Conservation (phyloP, 495 filamentous ascomycete species). For the Chlorociboria aeruginascens region DNA sequence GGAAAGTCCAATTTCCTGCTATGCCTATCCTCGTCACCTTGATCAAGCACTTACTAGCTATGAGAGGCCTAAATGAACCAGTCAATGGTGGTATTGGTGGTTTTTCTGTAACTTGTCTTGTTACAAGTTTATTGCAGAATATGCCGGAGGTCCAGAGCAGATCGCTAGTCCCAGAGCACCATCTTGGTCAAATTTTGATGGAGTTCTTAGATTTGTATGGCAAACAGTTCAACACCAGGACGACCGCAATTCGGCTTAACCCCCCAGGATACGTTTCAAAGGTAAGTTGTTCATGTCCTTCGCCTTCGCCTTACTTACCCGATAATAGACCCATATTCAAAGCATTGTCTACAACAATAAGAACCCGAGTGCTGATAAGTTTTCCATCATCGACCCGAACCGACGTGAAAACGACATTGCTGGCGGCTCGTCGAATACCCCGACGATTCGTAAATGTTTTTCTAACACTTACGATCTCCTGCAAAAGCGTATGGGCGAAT, state of each 20-base stretch:
- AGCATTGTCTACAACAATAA: slow-evolving; percentile 28
- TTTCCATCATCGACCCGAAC: slow-evolving; percentile 86
- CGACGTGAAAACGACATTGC: slow-evolving; percentile 73
- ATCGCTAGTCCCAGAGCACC: slow-evolving; percentile 41
- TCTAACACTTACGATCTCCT: slow-evolving; percentile 45
- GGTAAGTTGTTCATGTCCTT: slow-evolving; percentile 31
- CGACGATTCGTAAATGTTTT: slow-evolving; percentile 51
- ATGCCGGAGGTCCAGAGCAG: slow-evolving; percentile 52
- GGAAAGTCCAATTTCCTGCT: slow-evolving; percentile 65
- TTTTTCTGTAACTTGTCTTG: slow-evolving; percentile 85
- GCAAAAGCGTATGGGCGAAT: slow-evolving; percentile 40
- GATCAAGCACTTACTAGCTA: slow-evolving; percentile 84
- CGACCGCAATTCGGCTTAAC: slow-evolving; percentile 58
- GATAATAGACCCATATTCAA: slow-evolving; percentile 7
- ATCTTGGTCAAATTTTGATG: slow-evolving; percentile 69
- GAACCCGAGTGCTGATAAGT: slow-evolving; percentile 29
- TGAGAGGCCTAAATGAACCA: slow-evolving; percentile 85
- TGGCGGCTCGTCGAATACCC: slow-evolving; percentile 58
- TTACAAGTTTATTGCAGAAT: slow-evolving; percentile 74
- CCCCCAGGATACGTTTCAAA: slow-evolving; percentile 62
- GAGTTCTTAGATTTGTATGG: slow-evolving; percentile 86
- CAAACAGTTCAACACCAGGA: slow-evolving; percentile 54
- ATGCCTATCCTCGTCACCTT: slow-evolving; percentile 76
- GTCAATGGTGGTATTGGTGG: slow-evolving; percentile 85
- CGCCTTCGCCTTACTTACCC: not conserved